phyloP scores from a whole-genome alignment of 2,329 filamentous ascomycete genomes.

The Pseudocercospora macadamiae region DNA sequence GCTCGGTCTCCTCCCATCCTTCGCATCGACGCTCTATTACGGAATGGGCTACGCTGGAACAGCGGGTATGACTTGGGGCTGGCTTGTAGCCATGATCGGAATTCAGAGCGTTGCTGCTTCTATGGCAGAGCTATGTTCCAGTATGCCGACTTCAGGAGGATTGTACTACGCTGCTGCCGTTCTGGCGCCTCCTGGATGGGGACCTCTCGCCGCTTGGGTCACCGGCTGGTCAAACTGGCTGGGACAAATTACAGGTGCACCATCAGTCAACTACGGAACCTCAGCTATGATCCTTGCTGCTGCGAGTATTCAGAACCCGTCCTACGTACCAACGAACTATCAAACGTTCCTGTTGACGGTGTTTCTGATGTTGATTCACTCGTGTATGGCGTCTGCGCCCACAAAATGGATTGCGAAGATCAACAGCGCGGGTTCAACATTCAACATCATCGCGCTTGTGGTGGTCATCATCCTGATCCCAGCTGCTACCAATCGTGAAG shows the following conservation, averaged over 20 bases:
- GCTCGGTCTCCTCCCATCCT: constrained; percentile 69
- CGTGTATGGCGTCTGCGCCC: constrained; percentile 68
- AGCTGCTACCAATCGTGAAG: constrained; percentile 55
- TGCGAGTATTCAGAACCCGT: constrained; percentile 67
- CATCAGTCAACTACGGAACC: constrained; percentile 67
- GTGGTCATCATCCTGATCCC: constrained; percentile 71
- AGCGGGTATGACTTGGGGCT: constrained; percentile 71
- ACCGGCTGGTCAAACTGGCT: constrained; percentile 74
- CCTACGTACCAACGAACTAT: constrained; percentile 66
- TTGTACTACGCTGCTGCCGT: constrained; percentile 76
- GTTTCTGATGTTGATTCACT: constrained; percentile 68
- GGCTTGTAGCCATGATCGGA: constrained; percentile 72
- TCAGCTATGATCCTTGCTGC: constrained; percentile 73
- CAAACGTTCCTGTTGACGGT: constrained; percentile 70
- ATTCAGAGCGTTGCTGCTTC: constrained; percentile 70
- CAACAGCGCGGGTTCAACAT: constrained; percentile 70
- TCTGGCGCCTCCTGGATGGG: constrained; percentile 66
- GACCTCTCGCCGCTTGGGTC: constrained; percentile 68
- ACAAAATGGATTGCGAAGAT: constrained; percentile 71
- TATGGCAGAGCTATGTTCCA: constrained; percentile 69
- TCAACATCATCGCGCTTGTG: constrained; percentile 70
- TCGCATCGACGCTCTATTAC: constrained; percentile 72
- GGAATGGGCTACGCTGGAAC: constrained; percentile 59
- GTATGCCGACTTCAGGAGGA: constrained; percentile 59
- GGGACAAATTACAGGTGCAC: constrained; percentile 65